Percentiles rank a stretch among this genome's conserved stretches.
Conservation (phyloP, 2,329 filamentous ascomycete species). For the Colletotrichum horii region DNA sequence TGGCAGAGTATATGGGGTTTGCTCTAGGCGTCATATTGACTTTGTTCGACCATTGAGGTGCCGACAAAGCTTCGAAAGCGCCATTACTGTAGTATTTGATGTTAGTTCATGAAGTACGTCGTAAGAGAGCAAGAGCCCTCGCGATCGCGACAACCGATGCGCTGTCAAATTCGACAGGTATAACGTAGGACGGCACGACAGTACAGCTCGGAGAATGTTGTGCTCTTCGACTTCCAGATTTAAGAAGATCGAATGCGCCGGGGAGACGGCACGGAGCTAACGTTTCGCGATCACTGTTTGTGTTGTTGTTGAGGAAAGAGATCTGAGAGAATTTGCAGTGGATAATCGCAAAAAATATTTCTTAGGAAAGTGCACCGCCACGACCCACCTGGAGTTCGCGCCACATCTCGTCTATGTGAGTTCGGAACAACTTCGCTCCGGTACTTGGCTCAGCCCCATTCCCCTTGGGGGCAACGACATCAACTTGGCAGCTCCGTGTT, state of each 20-base stretch:
- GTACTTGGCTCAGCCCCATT: neutral
- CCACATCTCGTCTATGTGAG: neutral
- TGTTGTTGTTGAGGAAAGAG: neutral
- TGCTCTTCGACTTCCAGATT: neutral
- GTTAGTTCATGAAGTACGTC: neutral
- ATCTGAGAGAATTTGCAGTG: neutral
- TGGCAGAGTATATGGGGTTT: constrained; percentile 81
- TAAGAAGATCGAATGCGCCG: neutral
- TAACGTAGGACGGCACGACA: neutral
- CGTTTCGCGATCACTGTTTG: neutral
- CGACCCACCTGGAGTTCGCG: neutral
- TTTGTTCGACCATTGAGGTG: constrained; percentile 64
- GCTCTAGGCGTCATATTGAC: constrained; percentile 89
- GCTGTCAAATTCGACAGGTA: neutral
- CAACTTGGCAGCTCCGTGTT: constrained; percentile 23
- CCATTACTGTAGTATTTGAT: constrained; percentile 41
- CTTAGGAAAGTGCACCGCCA: constrained; percentile 1
- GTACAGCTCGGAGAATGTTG: neutral
- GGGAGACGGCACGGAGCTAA: neutral
- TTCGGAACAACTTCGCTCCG: neutral
- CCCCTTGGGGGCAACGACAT: constrained; percentile 23
- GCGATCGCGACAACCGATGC: neutral
- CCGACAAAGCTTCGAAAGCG: constrained; percentile 86
- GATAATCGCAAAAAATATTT: constrained; percentile 14
- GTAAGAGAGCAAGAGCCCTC: neutral